Base-by-base conservation (phyloP, 2,329 filamentous ascomycete species). In the Helicocarpus griseus region DNA sequence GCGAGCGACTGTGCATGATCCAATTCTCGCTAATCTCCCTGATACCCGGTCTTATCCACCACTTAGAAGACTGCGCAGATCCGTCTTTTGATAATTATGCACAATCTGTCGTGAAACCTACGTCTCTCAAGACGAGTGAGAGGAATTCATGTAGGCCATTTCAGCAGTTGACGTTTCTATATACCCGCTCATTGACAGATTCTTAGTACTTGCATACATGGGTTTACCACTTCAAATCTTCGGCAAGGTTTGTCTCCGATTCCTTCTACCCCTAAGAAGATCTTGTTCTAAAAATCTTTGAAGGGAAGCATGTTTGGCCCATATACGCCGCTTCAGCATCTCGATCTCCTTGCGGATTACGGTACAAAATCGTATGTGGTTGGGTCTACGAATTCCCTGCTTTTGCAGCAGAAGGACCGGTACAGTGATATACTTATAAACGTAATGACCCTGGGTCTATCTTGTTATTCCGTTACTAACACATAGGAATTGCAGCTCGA, bases 381-480 rank as follows among this genome's bases (percentile, higher is more conserved):
- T 52, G 93, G 93, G 56, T 96, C 90, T 58, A 98, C 93, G 35
- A 98, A 98, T 67, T 95, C 89, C 5, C 77, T 98, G 22, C 77
- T 98, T 31, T 74, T 98, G 9, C 90, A 96, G 63, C 93, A 98
- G 66, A 94, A 84, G 67, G 91, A 98, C 65, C 83, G 89, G 41
- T 97, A 98, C 67, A 95, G 89, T 67, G 93, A 98, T 63, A 89
- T 97, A 33, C 77, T 98, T 54, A 89, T 98, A 65, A 96, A 98
- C 65, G 75, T 77, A 62, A 61, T 68, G 44, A 44, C 28, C n/a
- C 6, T 22, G 26, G 5, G n/a, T 52, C 26, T 35, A 9, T 28
- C 26, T 43, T 40, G 11, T 11, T 40, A n/a, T 43, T 43, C 5
- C n/a, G 33, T 11, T 40, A 41, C 17, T 43, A 19, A 35, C 28